A percentile compares a stretch with the other conserved stretches of the same genome.
Conservation (phyloP, 495 filamentous ascomycete species). For the Neurospora africana region DNA sequence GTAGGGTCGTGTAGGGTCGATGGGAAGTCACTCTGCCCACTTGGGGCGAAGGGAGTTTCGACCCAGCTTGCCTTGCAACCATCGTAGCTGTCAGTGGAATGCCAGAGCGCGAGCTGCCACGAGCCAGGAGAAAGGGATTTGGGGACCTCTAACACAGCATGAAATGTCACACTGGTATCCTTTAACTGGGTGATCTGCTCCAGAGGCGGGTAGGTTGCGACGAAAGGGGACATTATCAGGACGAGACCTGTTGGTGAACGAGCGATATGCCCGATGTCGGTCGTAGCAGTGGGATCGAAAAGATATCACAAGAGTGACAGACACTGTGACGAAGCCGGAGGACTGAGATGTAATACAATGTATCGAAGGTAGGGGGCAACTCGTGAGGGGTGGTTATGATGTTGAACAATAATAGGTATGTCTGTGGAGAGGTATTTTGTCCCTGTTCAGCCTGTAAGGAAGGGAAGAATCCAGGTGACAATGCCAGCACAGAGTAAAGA, state of each 20-base stretch:
- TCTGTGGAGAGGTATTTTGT: background rate
- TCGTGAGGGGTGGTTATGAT: background rate
- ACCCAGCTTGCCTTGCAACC: slow-evolving; percentile 30
- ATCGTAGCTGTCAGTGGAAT: slow-evolving; percentile 40
- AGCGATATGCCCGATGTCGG: background rate
- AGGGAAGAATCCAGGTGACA: background rate
- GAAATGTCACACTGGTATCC: slow-evolving; percentile 45
- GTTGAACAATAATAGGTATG: background rate
- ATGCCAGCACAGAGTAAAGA: background rate
- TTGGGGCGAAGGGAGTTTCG: slow-evolving; percentile 28
- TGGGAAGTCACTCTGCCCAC: slow-evolving; percentile 28
- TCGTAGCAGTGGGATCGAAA: background rate
- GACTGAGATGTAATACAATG: background rate
- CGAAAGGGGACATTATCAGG: slow-evolving; percentile 17
- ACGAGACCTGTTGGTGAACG: background rate
- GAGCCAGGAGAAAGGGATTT: slow-evolving; percentile 39
- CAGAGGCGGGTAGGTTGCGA: slow-evolving; percentile 52
- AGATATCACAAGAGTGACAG: background rate
- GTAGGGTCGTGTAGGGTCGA: slow-evolving; percentile 25
- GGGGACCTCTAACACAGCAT: slow-evolving; percentile 61
- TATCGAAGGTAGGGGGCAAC: background rate
- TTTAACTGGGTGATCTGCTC: slow-evolving; percentile 55
- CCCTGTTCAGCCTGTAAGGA: background rate
- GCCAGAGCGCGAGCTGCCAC: slow-evolving; percentile 73
- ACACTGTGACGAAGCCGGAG: background rate